Evolutionary conservation across 441 rosid genomes (phyloP), one percentile per base, ranked within the genome.

Genomic region (Metrosideros polymorpha): DNA sequence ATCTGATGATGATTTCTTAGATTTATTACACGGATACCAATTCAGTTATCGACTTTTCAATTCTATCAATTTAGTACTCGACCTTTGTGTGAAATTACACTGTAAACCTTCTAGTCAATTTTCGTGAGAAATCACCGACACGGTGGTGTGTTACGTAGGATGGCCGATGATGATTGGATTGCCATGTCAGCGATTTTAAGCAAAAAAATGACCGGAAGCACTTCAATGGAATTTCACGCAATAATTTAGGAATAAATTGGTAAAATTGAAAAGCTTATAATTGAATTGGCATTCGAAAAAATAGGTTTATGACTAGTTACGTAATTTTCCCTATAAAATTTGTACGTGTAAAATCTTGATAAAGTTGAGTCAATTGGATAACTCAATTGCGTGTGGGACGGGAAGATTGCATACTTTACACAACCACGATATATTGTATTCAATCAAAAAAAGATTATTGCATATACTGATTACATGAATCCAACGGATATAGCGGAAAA

Each of bases 21-120:
- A 35, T 1, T 1, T 35, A 22, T 35, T 22, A 0, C 22, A 42
- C 17, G 13, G 0, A 35, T 35, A 3, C 3, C 1, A 35, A 19
- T 35, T 63, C 4, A 5, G 0, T 71, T 3, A 2, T 3, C 2
- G 22, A 19, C 0, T 35, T 71, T 71, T 0, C 0, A 10, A 3
- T 35, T 71, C 5, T 35, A 15, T 1, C 15, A 71, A 71, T 71
- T 66, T 35, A 71, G 13, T 35, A 0, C 6, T 5, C 5, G 9
- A 24, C 8, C 12, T 35, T 39, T 35, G 15, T 2, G 4, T 0
- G 2, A 71, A 71, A 39, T 24, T 19, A 2, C n/a, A 10, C 35
- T 35, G 4, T 19, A 71, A 12, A 35, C 4, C 3, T 71, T 71
- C 45, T 7, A 2, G 4, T 66, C 1, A 19, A 35, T 35, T 66